Percentiles rank a stretch among this genome's conserved stretches.
Conservation (phyloP, 2,329 filamentous ascomycete genomes). For the Fusarium graminum region DNA sequence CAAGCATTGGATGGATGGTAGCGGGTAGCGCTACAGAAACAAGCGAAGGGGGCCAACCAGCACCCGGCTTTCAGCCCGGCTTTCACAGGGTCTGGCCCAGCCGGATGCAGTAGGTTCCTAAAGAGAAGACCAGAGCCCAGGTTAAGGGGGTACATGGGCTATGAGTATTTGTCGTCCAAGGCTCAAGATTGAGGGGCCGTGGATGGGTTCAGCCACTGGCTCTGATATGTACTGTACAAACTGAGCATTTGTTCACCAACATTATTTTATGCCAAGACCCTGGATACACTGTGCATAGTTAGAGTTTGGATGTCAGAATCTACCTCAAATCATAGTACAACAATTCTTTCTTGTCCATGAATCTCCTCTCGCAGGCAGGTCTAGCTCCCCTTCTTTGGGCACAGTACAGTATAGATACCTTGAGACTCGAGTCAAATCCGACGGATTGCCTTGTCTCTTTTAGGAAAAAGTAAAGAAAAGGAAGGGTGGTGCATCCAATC, state of each 20-base stretch:
- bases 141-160: constrained; percentile 24
- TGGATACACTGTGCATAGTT: constrained; percentile 16
- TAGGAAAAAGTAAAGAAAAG: constrained; percentile 15
- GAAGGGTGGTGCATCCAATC: constrained; percentile 21
- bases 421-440: constrained; percentile 9
- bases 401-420: neutral
- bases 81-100: constrained; percentile 36
- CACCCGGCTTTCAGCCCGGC: constrained; percentile 26
- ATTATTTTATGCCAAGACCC: neutral
- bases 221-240: constrained; percentile 5
- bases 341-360: constrained; percentile 1
- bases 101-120: constrained; percentile 40
- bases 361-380: constrained; percentile 6
- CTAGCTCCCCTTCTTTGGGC: constrained; percentile 16
- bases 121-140: neutral
- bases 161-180: constrained; percentile 16
- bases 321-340: constrained; percentile 17
- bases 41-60: constrained; percentile 42
- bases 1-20: constrained; percentile 20
- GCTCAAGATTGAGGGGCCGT: constrained; percentile 24
- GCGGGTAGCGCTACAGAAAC: constrained; percentile 40
- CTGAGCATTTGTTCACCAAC: neutral
- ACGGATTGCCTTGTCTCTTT: constrained; percentile 16
- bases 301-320: neutral
- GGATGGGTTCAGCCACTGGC: constrained; percentile 11